Evolutionary conservation across 345 rosid genomes (phyloP), one percentile per base, ranked within the genome.

Genomic region (Pugionium cornutum): DNA sequence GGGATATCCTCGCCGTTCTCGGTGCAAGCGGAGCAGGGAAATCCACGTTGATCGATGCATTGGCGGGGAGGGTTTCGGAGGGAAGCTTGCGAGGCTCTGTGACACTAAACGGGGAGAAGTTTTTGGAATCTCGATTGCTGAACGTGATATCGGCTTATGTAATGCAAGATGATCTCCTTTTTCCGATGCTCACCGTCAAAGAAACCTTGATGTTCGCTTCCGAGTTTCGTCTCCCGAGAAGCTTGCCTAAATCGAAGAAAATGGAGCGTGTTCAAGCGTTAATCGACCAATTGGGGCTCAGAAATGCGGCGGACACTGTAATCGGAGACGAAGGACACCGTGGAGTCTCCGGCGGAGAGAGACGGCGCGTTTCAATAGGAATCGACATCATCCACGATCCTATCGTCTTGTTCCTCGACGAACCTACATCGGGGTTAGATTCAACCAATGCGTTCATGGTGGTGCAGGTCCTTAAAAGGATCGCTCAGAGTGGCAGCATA

Each of bases 1-100:
- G 97, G 8, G 91, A 91, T 65, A 78, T 88, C 26, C 34, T 86
- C 85, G 96, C 94, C 26, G 76, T 91, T 74, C 79, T 88, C 69
- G 96, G 96, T 9, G 94, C 94, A 56, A 91, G 96, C 58, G 90
- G 95, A 43, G 89, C 98, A 2, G 98, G 96, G 2, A 91, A 91
- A 73, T 91, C 96, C 39, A 91, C 96, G 1, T 85, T 91, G 67
- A 83, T 91, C 30, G 96, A 91, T 62, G 98, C 98, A 8, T 75
- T 91, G 52, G 96, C 95, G 1, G 96, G 95, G 18, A 77, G 89
- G 55, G 89, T 89, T 8, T 77, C 86, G 0, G 80, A 69, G 60
- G 87, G 89, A 2, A 91, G 96, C 58, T 89, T 91, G 66, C 80
- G 81, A 75, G 96, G 98, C 10, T 83, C 82, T 42, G 92, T 89